phyloP scores from a whole-genome alignment of 208 protist species.

The Vickermania spadyakhi region DNA sequence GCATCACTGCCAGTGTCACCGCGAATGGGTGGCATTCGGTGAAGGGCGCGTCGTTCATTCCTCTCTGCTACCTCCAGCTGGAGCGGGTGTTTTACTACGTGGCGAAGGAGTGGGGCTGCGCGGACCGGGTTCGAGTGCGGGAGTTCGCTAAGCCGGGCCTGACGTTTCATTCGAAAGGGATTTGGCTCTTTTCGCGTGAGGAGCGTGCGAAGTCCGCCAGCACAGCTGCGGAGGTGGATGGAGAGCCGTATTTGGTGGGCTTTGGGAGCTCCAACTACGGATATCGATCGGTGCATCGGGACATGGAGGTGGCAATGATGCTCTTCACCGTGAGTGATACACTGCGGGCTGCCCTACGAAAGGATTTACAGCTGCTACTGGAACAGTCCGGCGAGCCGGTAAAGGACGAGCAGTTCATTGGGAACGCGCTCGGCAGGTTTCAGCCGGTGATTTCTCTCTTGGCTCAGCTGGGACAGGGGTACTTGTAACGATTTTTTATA shows the following conservation, averaged over 20 bases:
- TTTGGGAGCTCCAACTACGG: slow-evolving; percentile 88
- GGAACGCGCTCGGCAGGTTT: slow-evolving; percentile 43
- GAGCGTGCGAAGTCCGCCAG: neutral
- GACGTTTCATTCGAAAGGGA: slow-evolving; percentile 83
- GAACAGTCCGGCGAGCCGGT: slow-evolving; percentile 28
- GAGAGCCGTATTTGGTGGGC: slow-evolving; percentile 50
- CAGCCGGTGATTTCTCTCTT: slow-evolving; percentile 68
- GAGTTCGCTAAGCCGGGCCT: slow-evolving; percentile 52
- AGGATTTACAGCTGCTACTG: slow-evolving; percentile 52
- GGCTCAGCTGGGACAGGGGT: slow-evolving; percentile 63
- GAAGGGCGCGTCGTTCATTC: slow-evolving; percentile 57
- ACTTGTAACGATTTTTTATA: slow-evolving; percentile 27
- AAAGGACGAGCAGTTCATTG: slow-evolving; percentile 39
- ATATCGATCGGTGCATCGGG: slow-evolving; percentile 73
- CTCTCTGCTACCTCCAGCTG: slow-evolving; percentile 77
- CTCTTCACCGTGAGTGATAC: slow-evolving; percentile 40
- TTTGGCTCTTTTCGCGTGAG: slow-evolving; percentile 40
- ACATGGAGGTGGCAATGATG: slow-evolving; percentile 71
- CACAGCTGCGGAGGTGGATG: neutral
- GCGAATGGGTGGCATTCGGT: slow-evolving; percentile 72
- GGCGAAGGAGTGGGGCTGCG: slow-evolving; percentile 33
- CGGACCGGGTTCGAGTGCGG: slow-evolving; percentile 39
- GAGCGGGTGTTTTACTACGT: slow-evolving; percentile 68
- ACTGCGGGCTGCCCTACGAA: slow-evolving; percentile 40
- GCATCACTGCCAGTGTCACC: slow-evolving; percentile 60